These are phyloP conservation scores for Vitis vinifera DNA, from an alignment of 164 flowering plant species.

Conservation along the genomic window DNA sequence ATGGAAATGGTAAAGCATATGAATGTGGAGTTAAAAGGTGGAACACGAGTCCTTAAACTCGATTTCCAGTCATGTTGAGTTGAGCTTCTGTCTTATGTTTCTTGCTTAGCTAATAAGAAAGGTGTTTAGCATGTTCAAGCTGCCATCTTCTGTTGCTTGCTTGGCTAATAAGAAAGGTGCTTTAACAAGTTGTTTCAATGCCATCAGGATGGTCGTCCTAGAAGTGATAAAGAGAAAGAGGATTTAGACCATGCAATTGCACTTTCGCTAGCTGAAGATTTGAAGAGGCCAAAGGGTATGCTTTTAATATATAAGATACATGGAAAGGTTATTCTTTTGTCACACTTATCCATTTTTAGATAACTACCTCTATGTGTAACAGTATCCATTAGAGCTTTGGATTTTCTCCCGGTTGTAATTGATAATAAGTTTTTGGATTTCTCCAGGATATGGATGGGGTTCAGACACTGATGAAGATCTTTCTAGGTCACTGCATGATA, in stretches of 20 bases:
- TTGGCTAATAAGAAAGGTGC: no score
- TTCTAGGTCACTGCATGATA: conserved; percentile 45
- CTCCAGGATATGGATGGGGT: conserved; percentile 52
- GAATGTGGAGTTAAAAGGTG: no score
- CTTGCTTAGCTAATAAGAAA: no score
- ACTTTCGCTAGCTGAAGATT: conserved; percentile 68
- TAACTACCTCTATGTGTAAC: not conserved
- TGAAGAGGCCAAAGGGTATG: conserved; percentile 58
- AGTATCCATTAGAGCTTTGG: not conserved
- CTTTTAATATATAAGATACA: not conserved
- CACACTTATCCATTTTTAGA: no score
- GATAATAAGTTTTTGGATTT: not conserved
- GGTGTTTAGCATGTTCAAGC: no score
- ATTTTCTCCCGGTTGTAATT: not conserved
- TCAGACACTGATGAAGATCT: conserved; percentile 44
- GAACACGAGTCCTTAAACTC: no score
- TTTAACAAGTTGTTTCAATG: conserved; percentile 2
- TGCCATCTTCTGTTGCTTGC: no score
- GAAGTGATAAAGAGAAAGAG: conserved; percentile 48
- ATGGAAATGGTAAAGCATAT: no score
- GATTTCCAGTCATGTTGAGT: no score
- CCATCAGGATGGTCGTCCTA: conserved; percentile 49
- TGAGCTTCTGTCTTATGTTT: no score
- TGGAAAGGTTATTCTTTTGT: no score
- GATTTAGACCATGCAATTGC: conserved; percentile 65